A percentile compares a stretch with the other conserved stretches of the same genome.
phyloP scores from a whole-genome alignment of 2,329 filamentous ascomycete genomes.

The Escovopsis sp. region DNA sequence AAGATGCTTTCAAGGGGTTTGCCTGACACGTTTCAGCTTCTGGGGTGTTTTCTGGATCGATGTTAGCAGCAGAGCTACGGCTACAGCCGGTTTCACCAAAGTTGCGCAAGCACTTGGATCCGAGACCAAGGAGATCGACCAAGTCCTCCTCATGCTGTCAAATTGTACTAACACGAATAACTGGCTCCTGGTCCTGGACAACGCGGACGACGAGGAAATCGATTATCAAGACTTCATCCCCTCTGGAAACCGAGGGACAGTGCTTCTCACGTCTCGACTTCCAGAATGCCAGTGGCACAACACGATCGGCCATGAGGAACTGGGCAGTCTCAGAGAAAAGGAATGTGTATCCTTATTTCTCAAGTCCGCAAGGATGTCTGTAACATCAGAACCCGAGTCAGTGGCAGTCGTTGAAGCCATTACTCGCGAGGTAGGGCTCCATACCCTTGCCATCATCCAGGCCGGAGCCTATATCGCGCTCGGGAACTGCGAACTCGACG shows the following conservation, averaged over 20 bases:
- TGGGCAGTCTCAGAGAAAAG: conserved; percentile 1
- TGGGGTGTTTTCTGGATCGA: conserved; percentile 4
- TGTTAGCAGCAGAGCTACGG: background rate
- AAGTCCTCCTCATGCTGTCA: background rate
- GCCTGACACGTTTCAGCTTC: background rate
- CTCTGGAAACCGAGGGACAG: background rate
- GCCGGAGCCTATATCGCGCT: background rate
- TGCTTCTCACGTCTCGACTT: conserved; percentile 2
- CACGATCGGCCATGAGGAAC: background rate
- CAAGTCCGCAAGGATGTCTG: background rate
- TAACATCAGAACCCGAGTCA: background rate
- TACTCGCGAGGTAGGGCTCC: conserved; percentile 1
- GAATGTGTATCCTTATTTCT: conserved; percentile 1
- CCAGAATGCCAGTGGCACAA: background rate
- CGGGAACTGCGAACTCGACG: background rate
- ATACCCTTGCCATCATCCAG: conserved; percentile 3
- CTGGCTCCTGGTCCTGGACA: conserved; percentile 31
- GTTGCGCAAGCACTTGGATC: conserved; percentile 1
- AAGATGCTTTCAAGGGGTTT: background rate
- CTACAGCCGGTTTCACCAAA: background rate
- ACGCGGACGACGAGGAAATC: conserved; percentile 22
- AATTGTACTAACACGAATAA: background rate
- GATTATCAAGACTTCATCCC: conserved; percentile 2
- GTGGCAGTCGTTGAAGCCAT: background rate
- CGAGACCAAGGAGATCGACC: background rate